Evolutionary conservation across 2,329 filamentous ascomycete species (phyloP).

Genomic region (Clonostachys solani): DNA sequence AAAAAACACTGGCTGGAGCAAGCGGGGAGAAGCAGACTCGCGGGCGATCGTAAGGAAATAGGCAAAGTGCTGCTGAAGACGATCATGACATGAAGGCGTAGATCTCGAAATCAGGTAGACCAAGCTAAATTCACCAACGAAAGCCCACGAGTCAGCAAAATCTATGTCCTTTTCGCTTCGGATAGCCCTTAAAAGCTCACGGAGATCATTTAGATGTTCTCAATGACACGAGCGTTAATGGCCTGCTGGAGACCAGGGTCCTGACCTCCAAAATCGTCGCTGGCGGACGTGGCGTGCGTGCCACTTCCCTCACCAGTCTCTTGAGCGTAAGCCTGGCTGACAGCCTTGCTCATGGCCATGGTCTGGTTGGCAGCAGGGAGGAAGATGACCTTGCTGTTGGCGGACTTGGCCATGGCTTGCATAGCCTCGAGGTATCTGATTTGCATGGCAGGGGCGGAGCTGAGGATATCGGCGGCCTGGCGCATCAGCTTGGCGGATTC

Average conservation of each 20-base stretch:
- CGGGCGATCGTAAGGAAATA: not conserved
- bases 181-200: not conserved
- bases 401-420: conserved; percentile 96
- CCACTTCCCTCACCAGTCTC: conserved; percentile 28
- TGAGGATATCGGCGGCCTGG: conserved; percentile 90
- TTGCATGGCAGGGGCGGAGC: conserved; percentile 93
- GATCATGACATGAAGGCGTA: conserved; percentile 10
- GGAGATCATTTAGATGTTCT: conserved; percentile 66
- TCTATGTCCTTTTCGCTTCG: too few relatives aligned
- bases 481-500: conserved; percentile 93
- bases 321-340: conserved; percentile 36
- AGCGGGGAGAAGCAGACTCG: not conserved
- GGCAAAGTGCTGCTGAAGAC: not conserved
- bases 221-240: conserved; percentile 75
- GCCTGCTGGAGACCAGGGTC: conserved; percentile 69
- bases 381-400: conserved; percentile 87
- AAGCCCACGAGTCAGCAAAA: conserved; percentile 20
- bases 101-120: conserved; percentile 26
- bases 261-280: conserved; percentile 46
- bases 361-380: conserved; percentile 60
- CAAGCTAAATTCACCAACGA: conserved; percentile 20
- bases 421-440: conserved; percentile 97
- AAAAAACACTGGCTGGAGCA: not conserved
- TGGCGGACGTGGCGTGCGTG: conserved; percentile 20
- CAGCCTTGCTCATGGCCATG: conserved; percentile 30